Conservation (phyloP, 2,329 filamentous ascomycete genomes). For the Fusarium illudens region DNA sequence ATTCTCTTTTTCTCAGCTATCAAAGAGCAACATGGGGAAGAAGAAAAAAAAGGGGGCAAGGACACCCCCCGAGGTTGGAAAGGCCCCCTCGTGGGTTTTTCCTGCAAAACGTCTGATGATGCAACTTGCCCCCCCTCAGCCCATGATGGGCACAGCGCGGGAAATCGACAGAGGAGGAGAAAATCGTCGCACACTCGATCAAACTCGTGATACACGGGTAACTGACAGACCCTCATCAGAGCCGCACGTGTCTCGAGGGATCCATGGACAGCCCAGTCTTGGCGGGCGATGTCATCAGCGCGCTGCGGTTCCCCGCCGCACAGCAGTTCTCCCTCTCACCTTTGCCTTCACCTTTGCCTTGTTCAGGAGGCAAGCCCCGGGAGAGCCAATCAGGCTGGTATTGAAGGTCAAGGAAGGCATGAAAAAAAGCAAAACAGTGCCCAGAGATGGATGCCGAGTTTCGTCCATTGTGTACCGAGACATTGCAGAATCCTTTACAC, state of each 20-base stretch:
- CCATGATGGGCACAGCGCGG: constrained; percentile 24
- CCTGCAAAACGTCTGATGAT: constrained; percentile 16
- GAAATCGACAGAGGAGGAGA: constrained; percentile 9
- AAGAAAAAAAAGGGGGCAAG: not conserved
- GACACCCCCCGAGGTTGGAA: not conserved
- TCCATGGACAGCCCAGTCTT: no score
- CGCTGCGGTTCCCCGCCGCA: constrained; percentile 5
- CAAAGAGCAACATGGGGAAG: not conserved
- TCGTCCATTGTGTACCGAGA: constrained; percentile 9
- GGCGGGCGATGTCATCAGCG: constrained; percentile 22
- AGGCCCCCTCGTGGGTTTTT: not conserved
- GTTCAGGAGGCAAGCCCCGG: not conserved
- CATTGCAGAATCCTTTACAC: not conserved
- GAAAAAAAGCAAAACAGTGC: not conserved
- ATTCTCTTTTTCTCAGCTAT: not conserved
- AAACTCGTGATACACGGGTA: constrained; percentile 2
- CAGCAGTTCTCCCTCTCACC: constrained; percentile 3
- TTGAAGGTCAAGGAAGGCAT: not conserved
- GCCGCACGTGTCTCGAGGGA: not conserved
- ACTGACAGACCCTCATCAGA: constrained; percentile 2
- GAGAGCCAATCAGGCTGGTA: not conserved
- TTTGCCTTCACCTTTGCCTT: not conserved
- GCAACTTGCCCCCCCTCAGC: constrained; percentile 21
- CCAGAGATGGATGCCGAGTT: constrained; percentile 24
- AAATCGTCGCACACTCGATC: constrained; percentile 22